Evolutionary conservation across 2,329 filamentous ascomycete genomes (phyloP).

Genomic region (Sclerotinia subarctica): DNA sequence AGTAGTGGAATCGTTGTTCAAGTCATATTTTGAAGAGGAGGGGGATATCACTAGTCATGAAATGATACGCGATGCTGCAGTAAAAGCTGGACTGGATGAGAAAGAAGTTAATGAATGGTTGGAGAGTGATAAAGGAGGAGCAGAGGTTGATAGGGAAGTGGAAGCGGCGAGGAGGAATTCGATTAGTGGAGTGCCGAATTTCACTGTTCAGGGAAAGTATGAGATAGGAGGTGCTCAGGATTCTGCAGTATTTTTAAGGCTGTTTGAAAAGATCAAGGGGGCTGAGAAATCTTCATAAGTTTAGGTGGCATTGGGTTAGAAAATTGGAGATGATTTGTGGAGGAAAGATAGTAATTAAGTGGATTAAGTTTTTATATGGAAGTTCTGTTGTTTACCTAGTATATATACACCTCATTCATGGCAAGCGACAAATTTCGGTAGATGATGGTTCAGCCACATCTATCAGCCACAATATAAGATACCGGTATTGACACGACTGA

Average conservation of each 20-base stretch:
- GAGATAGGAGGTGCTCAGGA: conserved; percentile 72
- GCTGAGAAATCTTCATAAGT: conserved; percentile 31
- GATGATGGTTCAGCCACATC: not conserved
- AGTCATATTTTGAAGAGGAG: conserved; percentile 62
- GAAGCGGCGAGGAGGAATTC: conserved; percentile 44
- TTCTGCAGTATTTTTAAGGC: conserved; percentile 59
- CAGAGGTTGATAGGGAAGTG: conserved; percentile 40
- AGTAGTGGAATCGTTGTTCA: conserved; percentile 62
- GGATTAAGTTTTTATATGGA: not conserved
- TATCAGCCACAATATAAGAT: not conserved
- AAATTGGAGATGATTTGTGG: not conserved
- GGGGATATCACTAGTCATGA: conserved; percentile 59
- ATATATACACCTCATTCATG: too few relatives aligned
- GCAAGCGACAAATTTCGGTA: not conserved
- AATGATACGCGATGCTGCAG: conserved; percentile 51
- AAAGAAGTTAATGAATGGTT: conserved; percentile 54
- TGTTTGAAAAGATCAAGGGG: conserved; percentile 56
- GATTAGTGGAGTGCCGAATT: conserved; percentile 70
- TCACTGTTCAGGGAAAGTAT: conserved; percentile 66
- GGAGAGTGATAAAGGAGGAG: conserved; percentile 51
- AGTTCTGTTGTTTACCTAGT: not conserved
- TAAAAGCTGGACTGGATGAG: conserved; percentile 52
- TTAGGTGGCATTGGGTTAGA: conserved; percentile 7
- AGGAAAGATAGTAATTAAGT: too few relatives aligned
- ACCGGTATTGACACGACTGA: not conserved